Percentiles rank a stretch among this genome's conserved stretches.
Conservation (phyloP, 2,329 filamentous ascomycete genomes). For the Aspergillus versicolor region DNA sequence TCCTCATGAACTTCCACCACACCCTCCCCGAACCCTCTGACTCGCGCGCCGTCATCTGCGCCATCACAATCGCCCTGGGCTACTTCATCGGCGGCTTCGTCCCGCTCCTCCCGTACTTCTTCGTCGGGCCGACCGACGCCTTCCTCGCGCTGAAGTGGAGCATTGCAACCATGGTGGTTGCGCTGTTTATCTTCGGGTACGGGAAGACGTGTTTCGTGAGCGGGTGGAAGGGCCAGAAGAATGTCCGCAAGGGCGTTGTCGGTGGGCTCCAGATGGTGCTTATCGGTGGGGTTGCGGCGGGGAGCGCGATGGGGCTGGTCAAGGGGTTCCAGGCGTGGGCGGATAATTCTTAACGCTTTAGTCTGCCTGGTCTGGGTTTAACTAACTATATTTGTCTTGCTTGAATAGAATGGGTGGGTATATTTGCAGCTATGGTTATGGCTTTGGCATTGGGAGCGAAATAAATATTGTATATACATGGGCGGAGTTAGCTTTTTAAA, state of each 20-base stretch:
- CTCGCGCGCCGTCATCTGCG: slow-evolving; percentile 38
- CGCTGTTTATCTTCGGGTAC: slow-evolving; percentile 53
- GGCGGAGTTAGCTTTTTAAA: neutral
- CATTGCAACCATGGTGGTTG: slow-evolving; percentile 52
- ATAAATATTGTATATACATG: neutral
- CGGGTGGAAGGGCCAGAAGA: slow-evolving; percentile 36
- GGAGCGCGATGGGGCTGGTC: slow-evolving; percentile 42
- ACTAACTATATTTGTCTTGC: neutral
- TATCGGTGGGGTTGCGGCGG: slow-evolving; percentile 40
- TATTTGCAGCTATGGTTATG: neutral
- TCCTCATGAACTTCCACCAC: slow-evolving; percentile 45
- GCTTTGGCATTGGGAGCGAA: neutral
- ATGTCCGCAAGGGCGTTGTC: slow-evolving; percentile 33
- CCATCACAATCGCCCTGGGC: slow-evolving; percentile 40
- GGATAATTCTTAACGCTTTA: neutral
- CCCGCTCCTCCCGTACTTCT: slow-evolving; percentile 56
- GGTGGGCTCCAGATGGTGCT: slow-evolving; percentile 42
- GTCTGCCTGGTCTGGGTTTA: neutral
- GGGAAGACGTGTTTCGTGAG: slow-evolving; percentile 46
- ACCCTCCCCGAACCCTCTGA: slow-evolving; percentile 38
- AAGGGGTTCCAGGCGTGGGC: slow-evolving; percentile 38
- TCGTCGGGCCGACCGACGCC: slow-evolving; percentile 73
- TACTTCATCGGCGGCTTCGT: slow-evolving; percentile 47
- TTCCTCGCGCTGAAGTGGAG: slow-evolving; percentile 67
- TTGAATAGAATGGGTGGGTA: neutral